Evolutionary conservation across 148 eudicot species (phyloP).

Genomic region (Tetragonia tetragonoides): DNA sequence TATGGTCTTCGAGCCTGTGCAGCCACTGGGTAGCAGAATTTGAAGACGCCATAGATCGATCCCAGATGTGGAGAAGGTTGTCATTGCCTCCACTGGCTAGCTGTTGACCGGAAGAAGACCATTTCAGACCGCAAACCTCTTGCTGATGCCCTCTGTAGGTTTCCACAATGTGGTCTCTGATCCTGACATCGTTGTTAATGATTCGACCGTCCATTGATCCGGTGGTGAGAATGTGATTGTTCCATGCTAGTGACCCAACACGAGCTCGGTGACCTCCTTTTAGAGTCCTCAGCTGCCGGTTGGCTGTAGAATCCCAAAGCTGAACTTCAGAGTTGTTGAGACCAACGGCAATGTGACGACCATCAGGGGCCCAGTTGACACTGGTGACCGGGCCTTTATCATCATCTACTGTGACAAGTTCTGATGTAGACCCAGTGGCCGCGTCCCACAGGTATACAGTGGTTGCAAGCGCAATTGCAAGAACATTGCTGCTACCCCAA

Average conservation of each 20-base stretch:
- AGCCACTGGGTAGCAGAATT: conserved; percentile 73
- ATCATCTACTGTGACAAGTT: conserved; percentile 75
- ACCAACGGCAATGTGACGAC: conserved; percentile 79
- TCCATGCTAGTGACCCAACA: conserved; percentile 88
- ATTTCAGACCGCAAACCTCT: conserved; percentile 86
- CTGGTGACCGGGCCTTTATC: conserved; percentile 92
- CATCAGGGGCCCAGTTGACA: conserved; percentile 98
- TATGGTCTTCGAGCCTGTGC: conserved; percentile 90
- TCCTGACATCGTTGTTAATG: conserved; percentile 78
- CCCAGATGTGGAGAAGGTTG: conserved; percentile 91
- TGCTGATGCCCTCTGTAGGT: conserved; percentile 83
- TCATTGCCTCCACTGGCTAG: conserved; percentile 93
- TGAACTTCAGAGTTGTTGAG: conserved; percentile 83
- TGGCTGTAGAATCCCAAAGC: conserved; percentile 87
- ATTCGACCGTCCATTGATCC: conserved; percentile 88
- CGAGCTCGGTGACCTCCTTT: conserved; percentile 75
- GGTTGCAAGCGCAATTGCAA: conserved; percentile 87
- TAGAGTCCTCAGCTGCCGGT: conserved; percentile 76
- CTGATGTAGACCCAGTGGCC: conserved; percentile 68
- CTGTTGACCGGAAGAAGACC: conserved; percentile 91
- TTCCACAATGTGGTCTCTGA: conserved; percentile 57
- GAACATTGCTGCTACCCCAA: conserved; percentile 88
- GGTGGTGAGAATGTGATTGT: conserved; percentile 77
- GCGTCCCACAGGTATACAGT: conserved; percentile 96
- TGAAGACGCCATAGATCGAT: conserved; percentile 65